Base-by-base conservation (phyloP, 169 alveolate species). In the Miamiensis avidus region DNA sequence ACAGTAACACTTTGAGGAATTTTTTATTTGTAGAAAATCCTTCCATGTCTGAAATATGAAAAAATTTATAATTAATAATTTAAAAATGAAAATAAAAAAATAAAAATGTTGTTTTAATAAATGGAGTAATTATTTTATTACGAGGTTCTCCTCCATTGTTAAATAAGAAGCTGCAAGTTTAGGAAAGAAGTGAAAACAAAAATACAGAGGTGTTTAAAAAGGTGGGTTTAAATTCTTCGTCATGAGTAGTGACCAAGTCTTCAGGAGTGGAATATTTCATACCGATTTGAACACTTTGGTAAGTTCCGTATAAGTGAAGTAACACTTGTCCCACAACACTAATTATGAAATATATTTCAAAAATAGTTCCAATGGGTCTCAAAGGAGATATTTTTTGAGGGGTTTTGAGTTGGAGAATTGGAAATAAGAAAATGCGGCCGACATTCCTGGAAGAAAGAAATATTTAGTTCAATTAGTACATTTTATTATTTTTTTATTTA, bases 171-270 rank as follows among this genome's bases (percentile, higher is more conserved):
- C 81, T 81, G 27, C 90, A 86, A 81, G 87, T 86, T 75, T 86
- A 69, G 74, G 83, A 74, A 1, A 86, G n/a, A n/a, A 75, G 28
- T 25, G 69, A 33, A 33, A 81, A 94, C 29, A 96, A 75, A 88
- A 93, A 96, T 73, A 96, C 81, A 4, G 92, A 91, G 30, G 95
- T 89, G 82, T 93, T 95, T 76, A 94, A 83, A 34, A 96, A 87
- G 65, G 91, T 93, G 6, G 98, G 97, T 74, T 92, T 93, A 78
- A 96, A 96, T 75, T 96, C 97, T n/a, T 90, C 88, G 85, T 96
- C 97, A 28, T 92, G 94, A 33, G 88, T 85, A 28, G 92, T 86
- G 31, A 78, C 90, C 77, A 93, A 95, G 78, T 87, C 95, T 65
- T 85, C 31, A 74, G 78, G 26, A 89, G 78, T 74, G 32, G 82